A percentile compares a stretch with the other conserved stretches of the same genome.
phyloP scores from a whole-genome alignment of 345 rosid genomes.

The Aegle marmelos region DNA sequence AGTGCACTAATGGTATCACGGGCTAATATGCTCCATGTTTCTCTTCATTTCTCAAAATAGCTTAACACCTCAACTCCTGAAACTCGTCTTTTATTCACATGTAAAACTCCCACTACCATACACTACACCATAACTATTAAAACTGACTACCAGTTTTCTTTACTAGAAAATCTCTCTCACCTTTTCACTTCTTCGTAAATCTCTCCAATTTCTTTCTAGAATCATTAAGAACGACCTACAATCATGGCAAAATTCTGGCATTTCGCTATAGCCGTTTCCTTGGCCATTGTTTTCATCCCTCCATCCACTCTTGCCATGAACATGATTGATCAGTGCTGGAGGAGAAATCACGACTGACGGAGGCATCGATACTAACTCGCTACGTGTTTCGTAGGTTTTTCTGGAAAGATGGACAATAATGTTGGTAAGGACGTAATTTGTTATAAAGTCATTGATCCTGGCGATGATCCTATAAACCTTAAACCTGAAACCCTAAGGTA shows the following conservation, averaged over 20 bases:
- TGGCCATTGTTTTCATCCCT: slow-evolving; percentile 13
- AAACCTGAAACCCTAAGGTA: slow-evolving; percentile 65
- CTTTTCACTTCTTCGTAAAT: neutral
- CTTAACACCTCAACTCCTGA: neutral
- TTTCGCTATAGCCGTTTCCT: slow-evolving; percentile 14
- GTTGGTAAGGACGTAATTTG: slow-evolving; percentile 36
- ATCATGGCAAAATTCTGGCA: slow-evolving; percentile 6
- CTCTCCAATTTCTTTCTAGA: neutral
- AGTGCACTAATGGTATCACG: no score
- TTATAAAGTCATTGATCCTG: slow-evolving; percentile 63
- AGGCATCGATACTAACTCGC: slow-evolving; percentile 48
- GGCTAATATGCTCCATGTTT: no score
- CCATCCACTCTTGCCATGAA: slow-evolving; percentile 34
- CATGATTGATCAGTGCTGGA: slow-evolving; percentile 70
- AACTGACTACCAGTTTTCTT: neutral
- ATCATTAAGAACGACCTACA: neutral
- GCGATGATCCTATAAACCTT: slow-evolving; percentile 65
- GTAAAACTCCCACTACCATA: neutral
- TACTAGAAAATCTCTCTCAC: neutral
- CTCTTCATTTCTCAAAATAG: neutral
- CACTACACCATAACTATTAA: neutral
- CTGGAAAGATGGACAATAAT: slow-evolving; percentile 60
- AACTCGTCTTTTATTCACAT: neutral
- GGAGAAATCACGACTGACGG: slow-evolving; percentile 45
- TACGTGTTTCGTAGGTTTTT: slow-evolving; percentile 59